phyloP scores from a whole-genome alignment of 257 asterid genomes.

The Ocimum tenuiflorum region DNA sequence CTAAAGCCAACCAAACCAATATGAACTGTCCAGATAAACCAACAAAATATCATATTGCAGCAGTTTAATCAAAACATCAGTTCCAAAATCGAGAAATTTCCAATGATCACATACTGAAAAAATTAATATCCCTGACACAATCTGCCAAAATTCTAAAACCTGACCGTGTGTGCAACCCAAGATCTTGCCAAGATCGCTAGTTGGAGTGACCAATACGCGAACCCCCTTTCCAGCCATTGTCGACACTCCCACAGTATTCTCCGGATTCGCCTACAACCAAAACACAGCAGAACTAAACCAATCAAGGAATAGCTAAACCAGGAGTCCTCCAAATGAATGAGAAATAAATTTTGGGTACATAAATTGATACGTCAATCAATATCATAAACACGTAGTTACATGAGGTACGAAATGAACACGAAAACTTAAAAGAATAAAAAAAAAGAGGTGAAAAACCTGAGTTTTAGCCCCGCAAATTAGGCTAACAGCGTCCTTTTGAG shows the following conservation, averaged over 20 bases:
- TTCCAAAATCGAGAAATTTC: background rate
- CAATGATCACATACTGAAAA: background rate
- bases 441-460: slow-evolving; percentile 38
- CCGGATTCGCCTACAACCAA: slow-evolving; percentile 73
- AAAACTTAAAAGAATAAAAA: background rate
- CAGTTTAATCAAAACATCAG: background rate
- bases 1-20: slow-evolving; percentile 8
- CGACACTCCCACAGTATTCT: slow-evolving; percentile 87
- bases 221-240: slow-evolving; percentile 98
- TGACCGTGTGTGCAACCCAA: slow-evolving; percentile 97
- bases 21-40: background rate
- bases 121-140: background rate
- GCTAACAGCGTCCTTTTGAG: slow-evolving; percentile 88
- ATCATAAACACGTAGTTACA: background rate
- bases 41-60: background rate
- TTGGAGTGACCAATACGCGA: slow-evolving; percentile 90
- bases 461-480: slow-evolving; percentile 99
- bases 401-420: background rate
- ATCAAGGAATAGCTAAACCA: background rate
- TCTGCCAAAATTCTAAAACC: slow-evolving; percentile 17
- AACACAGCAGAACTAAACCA: background rate
- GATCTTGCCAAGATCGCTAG: slow-evolving; percentile 99
- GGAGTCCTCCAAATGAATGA: background rate
- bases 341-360: background rate
- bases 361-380: slow-evolving; percentile 15